Base-by-base conservation (phyloP, 306 rosid genomes). In the Crotalaria pallida region DNA sequence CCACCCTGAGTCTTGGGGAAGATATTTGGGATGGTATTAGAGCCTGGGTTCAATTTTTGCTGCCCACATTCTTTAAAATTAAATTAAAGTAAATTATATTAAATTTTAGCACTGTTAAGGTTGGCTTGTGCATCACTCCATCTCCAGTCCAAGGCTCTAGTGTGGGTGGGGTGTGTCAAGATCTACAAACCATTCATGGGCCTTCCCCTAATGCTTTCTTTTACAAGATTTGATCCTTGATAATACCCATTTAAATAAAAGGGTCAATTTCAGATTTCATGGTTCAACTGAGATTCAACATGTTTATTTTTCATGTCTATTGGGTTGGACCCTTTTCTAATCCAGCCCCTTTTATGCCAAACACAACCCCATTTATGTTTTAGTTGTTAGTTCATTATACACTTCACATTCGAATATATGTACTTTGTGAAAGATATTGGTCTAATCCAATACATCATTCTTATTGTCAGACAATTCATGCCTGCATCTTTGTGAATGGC, bases 391-490 rank as follows among this genome's bases (percentile, higher is more conserved):
- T 63, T 43, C 23, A 5, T 5, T 48, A n/a, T 63, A 17, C 24
- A 9, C 65, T 59, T 24, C 65, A 41, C 45, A 29, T 34, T 48
- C 50, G 36, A 56, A 60, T 26, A 34, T 50, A 58, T 71, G 21
- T 65, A 31, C 47, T 45, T 53, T 48, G 52, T 59, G 33, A 31
- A 31, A 45, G 66, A 72, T 58, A 38, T 57, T 59, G 26, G 18
- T 36, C 77, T 89, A 75, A 77, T 57, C 74, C 68, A 29, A 47
- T 52, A 40, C 21, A 43, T 67, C 69, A 23, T 71, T 55, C 11
- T 58, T 38, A 43, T 74, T 65, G 61, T 34, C 92, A 92, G 98
- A 90, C 86, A 68, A 77, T 93, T 74, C 71, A 74, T 74, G 97
- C 92, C 68, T 77, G 81, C 10, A 33, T 93, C 72, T 82, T 80